These are phyloP conservation scores for Ophiostoma triangulosporum DNA, from an alignment of 2,329 filamentous ascomycete genomes.

Conservation along the genomic window DNA sequence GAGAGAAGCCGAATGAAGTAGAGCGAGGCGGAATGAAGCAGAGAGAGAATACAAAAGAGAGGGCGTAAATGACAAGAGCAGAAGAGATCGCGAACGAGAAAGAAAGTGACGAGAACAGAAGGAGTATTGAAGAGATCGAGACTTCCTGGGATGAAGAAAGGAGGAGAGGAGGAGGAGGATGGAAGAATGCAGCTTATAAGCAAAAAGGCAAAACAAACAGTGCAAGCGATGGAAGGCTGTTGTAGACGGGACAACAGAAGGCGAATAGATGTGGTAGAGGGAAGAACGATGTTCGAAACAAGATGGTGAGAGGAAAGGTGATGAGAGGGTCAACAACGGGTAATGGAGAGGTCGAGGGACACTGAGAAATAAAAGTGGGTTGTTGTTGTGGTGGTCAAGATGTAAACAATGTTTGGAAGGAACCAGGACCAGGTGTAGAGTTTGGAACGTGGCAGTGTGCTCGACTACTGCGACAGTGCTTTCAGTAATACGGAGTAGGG, in stretches of 20 bases:
- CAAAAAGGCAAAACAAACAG: conserved; percentile 3
- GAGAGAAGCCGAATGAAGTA: too few species aligned
- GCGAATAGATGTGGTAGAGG: background rate
- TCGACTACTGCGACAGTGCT: too few species aligned
- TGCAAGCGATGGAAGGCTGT: background rate
- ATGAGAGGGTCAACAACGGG: background rate
- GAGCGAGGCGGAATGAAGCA: too few species aligned
- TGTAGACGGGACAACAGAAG: conserved; percentile 3
- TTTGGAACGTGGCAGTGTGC: background rate
- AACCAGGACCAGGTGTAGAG: conserved; percentile 4
- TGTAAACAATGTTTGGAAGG: conserved; percentile 9
- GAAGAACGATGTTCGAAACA: background rate
- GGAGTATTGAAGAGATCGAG: background rate
- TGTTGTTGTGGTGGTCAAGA: conserved; percentile 4
- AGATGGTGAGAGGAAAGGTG: background rate
- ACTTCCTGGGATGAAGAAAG: background rate
- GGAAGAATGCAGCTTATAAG: conserved; percentile 2
- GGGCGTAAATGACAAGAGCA: too few species aligned
- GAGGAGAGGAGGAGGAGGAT: background rate
- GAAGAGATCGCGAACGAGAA: background rate
- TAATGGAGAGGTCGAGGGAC: background rate
- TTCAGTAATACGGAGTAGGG: too few species aligned
- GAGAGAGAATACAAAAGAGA: too few species aligned
- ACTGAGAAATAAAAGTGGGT: background rate
- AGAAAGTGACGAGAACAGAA: background rate